A percentile compares a stretch with the other conserved stretches of the same genome.
phyloP scores from a whole-genome alignment of 2,329 filamentous ascomycete species.

The Pyrenophora teres region DNA sequence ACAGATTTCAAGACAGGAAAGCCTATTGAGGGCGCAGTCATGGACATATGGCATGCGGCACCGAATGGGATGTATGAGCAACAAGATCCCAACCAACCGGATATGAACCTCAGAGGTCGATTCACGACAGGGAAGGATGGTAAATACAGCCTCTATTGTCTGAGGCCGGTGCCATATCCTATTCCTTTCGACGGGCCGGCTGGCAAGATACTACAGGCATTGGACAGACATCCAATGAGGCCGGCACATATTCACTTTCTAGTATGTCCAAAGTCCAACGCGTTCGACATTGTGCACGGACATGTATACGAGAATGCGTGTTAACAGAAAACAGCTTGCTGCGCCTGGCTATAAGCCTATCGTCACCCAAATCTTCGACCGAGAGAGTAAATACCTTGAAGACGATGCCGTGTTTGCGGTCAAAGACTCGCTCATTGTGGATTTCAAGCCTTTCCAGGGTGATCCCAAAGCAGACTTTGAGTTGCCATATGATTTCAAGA shows the following conservation, averaged over 20 bases:
- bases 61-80: slow-evolving; percentile 73
- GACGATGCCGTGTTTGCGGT: slow-evolving; percentile 65
- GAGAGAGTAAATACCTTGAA: slow-evolving; percentile 64
- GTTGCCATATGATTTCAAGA: slow-evolving; percentile 58
- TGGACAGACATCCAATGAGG: slow-evolving; percentile 65
- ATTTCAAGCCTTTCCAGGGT: slow-evolving; percentile 58
- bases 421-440: slow-evolving; percentile 63
- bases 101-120: slow-evolving; percentile 75
- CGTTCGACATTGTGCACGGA: background rate
- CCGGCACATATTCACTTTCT: slow-evolving; percentile 69
- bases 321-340: slow-evolving; percentile 50
- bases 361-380: slow-evolving; percentile 79
- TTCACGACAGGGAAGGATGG: slow-evolving; percentile 71
- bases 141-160: slow-evolving; percentile 58
- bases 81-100: slow-evolving; percentile 71
- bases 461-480: slow-evolving; percentile 60
- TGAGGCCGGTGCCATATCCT: slow-evolving; percentile 55
- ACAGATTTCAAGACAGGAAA: slow-evolving; percentile 63
- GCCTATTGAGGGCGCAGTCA: slow-evolving; percentile 66
- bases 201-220: slow-evolving; percentile 60
- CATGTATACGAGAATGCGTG: background rate
- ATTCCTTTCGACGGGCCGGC: slow-evolving; percentile 63
- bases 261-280: slow-evolving; percentile 43
- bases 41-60: slow-evolving; percentile 81
- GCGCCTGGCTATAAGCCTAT: slow-evolving; percentile 68